Evolutionary conservation across 805 yeast species (phyloP), one percentile per base, ranked within the genome.

Genomic region (Kodamaea laetipori): DNA sequence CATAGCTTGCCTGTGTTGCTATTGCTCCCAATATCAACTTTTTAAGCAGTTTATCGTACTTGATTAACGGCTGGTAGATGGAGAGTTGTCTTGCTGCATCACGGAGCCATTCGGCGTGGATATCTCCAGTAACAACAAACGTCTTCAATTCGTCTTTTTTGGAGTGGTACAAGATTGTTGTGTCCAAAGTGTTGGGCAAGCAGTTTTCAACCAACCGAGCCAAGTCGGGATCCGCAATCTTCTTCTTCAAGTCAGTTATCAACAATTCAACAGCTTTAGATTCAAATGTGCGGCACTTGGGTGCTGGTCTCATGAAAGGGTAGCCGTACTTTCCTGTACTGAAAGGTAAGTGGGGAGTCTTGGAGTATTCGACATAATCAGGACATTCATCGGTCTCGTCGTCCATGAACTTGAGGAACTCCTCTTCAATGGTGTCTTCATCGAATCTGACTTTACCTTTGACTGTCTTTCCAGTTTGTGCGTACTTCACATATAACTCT

Each of bases 101-200:
- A 41, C 97, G 66, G 38, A 89, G 67, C 97, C 97, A 89, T 62
- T 89, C 96, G 2, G 96, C 96, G 60, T 87, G 90, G 44, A 89
- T 89, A 57, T 89, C 97, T 7, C 97, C 97, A 0, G 97, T 89
- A 24, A 88, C 92, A 1, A 89, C 77, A 62, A 89, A 89, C 0
- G 95, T 73, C 48, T 81, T 78, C 15, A 24, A 16, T 9, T 45
- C 49, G 1, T 37, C 47, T 12, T 51, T 39, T 15, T 49, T 40
- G 43, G 39, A 30, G 60, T 84, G 88, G 87, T 89, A 89, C 42
- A 86, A 68, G 37, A 89, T 78, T 0, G 96, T 88, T 0, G 96
- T 89, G 56, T 89, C 97, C 41, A 89, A 65, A 0, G 97, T 89
- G 59, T 89, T 89, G 5, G 97, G 96, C 45, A 88, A 74, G 34